These are phyloP conservation scores for Pelargonium myrrhifolium DNA, from an alignment of 441 rosid species.

Conservation along the genomic window DNA sequence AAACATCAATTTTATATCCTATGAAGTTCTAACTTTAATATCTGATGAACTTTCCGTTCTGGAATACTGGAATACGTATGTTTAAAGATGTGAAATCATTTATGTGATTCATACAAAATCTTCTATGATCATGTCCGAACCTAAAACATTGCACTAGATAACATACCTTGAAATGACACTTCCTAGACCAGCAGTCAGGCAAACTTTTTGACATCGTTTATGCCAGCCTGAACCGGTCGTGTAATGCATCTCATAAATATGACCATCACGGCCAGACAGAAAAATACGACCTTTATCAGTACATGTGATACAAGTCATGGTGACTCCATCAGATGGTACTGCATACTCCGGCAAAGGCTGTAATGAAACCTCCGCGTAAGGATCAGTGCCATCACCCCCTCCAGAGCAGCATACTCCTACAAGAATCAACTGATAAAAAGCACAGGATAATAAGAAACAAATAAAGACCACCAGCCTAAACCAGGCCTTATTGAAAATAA, in stretches of 20 bases:
- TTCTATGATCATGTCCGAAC: background rate
- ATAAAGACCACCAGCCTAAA: conserved; percentile 8
- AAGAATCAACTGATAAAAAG: conserved; percentile 70
- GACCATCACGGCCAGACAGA: conserved; percentile 92
- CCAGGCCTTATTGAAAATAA: background rate
- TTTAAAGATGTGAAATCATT: conserved; percentile 9
- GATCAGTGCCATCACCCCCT: conserved; percentile 77
- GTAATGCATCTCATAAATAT: conserved; percentile 76
- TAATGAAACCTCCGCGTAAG: conserved; percentile 78
- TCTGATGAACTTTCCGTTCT: background rate
- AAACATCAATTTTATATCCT: background rate
- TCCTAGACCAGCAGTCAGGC: conserved; percentile 90
- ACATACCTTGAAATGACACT: conserved; percentile 82
- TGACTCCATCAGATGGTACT: conserved; percentile 86
- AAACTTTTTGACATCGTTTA: conserved; percentile 80
- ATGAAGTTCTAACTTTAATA: background rate
- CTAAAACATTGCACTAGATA: conserved; percentile 7
- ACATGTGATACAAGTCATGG: conserved; percentile 82
- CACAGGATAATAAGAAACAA: conserved; percentile 21
- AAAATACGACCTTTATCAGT: conserved; percentile 82
- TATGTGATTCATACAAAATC: background rate
- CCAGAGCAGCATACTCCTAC: conserved; percentile 90
- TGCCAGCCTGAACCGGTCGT: conserved; percentile 87
- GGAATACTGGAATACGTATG: background rate
- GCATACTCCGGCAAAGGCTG: conserved; percentile 89